Percentiles rank a stretch among this genome's conserved stretches.
Conservation (phyloP, 139 green algal genomes). For the Bryopsis sp. region DNA sequence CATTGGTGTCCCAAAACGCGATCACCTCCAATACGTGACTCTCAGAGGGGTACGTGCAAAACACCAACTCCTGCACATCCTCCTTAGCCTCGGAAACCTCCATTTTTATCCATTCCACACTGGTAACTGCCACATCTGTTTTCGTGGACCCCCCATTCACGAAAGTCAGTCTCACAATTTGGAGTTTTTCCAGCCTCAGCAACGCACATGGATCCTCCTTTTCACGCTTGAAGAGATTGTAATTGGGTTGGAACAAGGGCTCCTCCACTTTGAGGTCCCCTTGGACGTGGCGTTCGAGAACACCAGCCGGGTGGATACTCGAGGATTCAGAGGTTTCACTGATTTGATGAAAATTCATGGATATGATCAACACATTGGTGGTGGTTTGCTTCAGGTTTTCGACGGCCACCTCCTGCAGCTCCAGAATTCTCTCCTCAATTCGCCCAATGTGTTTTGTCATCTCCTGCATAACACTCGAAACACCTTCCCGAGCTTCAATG, state of each 20-base stretch:
- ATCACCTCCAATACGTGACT: background rate
- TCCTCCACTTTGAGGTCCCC: background rate
- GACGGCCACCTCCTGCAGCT: background rate
- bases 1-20: constrained; percentile 2
- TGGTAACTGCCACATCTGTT: background rate
- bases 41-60: background rate
- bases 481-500: background rate
- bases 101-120: constrained; percentile 1
- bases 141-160: background rate
- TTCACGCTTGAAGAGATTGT: background rate
- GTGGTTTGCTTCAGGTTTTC: constrained; percentile 10
- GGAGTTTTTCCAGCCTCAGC: background rate
- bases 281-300: background rate
- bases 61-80: background rate
- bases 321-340: background rate
- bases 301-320: too few relatives aligned
- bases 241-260: constrained; percentile 1
- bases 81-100: background rate
- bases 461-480: background rate
- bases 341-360: constrained; percentile 6
- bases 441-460: background rate
- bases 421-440: background rate
- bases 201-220: background rate
- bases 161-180: constrained; percentile 1
- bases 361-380: background rate